These are phyloP conservation scores for Candida pseudoviswanathii DNA, from an alignment of 1,139 yeast species.

Conservation along the genomic window DNA sequence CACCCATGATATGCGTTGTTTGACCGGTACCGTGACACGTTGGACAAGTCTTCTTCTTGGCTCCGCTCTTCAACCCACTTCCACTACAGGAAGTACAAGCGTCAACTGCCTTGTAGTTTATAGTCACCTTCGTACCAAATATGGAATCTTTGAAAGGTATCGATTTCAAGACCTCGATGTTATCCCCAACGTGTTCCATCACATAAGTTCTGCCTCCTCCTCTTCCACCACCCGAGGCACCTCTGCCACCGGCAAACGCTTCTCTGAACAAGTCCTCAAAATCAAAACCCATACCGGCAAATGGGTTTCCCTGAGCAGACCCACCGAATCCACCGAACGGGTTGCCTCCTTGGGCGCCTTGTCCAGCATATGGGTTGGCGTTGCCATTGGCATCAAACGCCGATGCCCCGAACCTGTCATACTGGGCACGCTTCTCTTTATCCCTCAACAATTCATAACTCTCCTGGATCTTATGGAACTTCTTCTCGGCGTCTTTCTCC, in stretches of 20 bases:
- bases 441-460: conserved; percentile 92
- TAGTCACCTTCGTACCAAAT: conserved; percentile 68
- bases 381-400: conserved; percentile 76
- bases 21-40: conserved; percentile 95
- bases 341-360: conserved; percentile 11
- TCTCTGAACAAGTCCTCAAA: conserved; percentile 89
- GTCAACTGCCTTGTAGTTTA: conserved; percentile 75
- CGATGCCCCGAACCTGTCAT: conserved; percentile 87
- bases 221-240: conserved; percentile 36
- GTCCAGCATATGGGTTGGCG: conserved; percentile 56
- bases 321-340: conserved; percentile 23
- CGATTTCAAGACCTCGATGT: conserved; percentile 76
- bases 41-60: conserved; percentile 75
- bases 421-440: conserved; percentile 83
- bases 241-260: conserved; percentile 58
- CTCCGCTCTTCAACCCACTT: conserved; percentile 78
- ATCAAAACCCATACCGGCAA: conserved; percentile 57
- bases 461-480: conserved; percentile 90
- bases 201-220: conserved; percentile 49
- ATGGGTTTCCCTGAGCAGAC: conserved; percentile 38
- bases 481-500: conserved; percentile 82
- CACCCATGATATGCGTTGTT: conserved; percentile 83
- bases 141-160: conserved; percentile 86
- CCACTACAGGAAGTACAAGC: conserved; percentile 83
- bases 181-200: conserved; percentile 86